Evolutionary conservation across 2,329 filamentous ascomycete genomes (phyloP).

Genomic region (Botryotinia convoluta): DNA sequence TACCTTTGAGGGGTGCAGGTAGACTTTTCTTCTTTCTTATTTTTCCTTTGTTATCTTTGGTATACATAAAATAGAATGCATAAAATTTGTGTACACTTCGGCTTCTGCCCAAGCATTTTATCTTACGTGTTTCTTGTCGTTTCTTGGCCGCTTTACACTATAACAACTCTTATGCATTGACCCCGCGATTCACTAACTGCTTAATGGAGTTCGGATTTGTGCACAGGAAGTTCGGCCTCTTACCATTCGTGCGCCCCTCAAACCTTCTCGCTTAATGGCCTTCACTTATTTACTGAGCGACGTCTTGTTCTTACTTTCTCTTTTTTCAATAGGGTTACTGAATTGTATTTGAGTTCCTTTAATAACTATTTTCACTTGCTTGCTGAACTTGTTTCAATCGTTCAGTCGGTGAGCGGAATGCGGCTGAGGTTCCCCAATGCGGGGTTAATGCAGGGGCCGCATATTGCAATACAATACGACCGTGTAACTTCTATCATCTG

Average conservation of each 20-base stretch:
- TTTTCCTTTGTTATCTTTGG: background rate
- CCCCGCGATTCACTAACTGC: background rate
- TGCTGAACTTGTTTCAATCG: background rate
- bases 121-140: background rate
- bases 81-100: background rate
- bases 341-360: background rate
- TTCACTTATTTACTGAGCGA: background rate
- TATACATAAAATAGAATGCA: background rate
- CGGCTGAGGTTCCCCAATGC: constrained; percentile 6
- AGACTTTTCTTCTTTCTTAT: background rate
- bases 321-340: background rate
- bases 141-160: background rate
- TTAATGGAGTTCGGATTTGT: background rate
- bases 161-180: background rate
- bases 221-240: background rate
- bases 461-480: background rate
- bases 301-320: background rate
- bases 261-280: background rate
- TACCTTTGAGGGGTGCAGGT: background rate
- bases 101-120: background rate
- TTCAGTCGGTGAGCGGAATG: constrained; percentile 5
- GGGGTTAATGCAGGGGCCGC: constrained; percentile 6
- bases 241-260: background rate
- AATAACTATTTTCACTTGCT: background rate
- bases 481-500: background rate